These are phyloP conservation scores for Kalaharituber pfeilii DNA, from an alignment of 2,329 filamentous ascomycete genomes.

Conservation along the genomic window DNA sequence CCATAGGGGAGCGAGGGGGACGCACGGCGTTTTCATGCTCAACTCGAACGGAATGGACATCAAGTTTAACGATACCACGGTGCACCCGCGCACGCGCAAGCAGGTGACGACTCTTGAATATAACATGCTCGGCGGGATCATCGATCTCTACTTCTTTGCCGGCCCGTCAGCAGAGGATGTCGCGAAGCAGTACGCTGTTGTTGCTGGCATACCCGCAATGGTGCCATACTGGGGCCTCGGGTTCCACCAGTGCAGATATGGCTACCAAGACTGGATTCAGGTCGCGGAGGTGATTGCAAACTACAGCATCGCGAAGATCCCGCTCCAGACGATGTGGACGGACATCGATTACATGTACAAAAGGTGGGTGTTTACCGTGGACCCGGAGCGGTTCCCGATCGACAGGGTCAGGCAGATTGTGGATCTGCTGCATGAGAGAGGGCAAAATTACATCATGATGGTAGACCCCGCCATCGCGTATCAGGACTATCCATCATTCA, in stretches of 20 bases:
- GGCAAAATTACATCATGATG: constrained; percentile 61
- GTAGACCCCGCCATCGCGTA: constrained; percentile 50
- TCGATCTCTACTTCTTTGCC: constrained; percentile 41
- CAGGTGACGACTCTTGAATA: constrained; percentile 46
- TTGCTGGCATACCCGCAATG: constrained; percentile 34
- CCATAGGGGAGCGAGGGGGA: constrained; percentile 39
- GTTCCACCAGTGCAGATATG: constrained; percentile 37
- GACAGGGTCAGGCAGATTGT: constrained; percentile 47
- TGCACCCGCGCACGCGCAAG: neutral
- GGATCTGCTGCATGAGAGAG: constrained; percentile 44
- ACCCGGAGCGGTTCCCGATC: constrained; percentile 46
- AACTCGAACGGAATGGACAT: constrained; percentile 66
- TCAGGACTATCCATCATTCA: constrained; percentile 40
- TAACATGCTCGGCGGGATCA: constrained; percentile 56
- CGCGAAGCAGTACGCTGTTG: constrained; percentile 34
- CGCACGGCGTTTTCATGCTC: constrained; percentile 50
- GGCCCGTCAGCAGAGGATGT: constrained; percentile 33
- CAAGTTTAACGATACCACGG: constrained; percentile 23
- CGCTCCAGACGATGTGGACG: constrained; percentile 56
- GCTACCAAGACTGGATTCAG: constrained; percentile 27
- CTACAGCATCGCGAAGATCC: constrained; percentile 47
- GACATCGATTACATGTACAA: constrained; percentile 55
- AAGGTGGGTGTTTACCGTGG: constrained; percentile 45
- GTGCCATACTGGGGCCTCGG: constrained; percentile 38
- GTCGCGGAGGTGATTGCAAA: constrained; percentile 39